Conservation (phyloP, 2,329 filamentous ascomycete species). For the Xylariaceae sp. region DNA sequence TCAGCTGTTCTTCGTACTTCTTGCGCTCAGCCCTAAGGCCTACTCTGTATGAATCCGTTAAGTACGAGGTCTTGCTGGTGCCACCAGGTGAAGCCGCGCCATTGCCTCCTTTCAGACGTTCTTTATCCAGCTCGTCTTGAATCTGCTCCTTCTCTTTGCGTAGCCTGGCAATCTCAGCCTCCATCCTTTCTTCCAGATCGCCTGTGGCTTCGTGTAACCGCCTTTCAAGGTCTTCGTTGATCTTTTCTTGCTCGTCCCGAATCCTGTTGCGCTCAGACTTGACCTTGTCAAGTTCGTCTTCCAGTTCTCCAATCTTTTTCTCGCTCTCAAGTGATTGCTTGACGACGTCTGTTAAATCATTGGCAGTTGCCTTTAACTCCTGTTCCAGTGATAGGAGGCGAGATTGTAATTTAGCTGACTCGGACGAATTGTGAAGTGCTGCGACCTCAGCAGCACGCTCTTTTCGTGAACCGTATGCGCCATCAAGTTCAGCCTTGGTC, state of each 20-base stretch:
- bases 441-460: slow-evolving; percentile 65
- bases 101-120: slow-evolving; percentile 37
- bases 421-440: slow-evolving; percentile 56
- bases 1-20: slow-evolving; percentile 45
- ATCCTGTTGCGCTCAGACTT: slow-evolving; percentile 36
- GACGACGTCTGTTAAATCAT: slow-evolving; percentile 42
- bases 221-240: slow-evolving; percentile 36
- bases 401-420: slow-evolving; percentile 35
- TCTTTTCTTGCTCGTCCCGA: slow-evolving; percentile 33
- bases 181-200: slow-evolving; percentile 35
- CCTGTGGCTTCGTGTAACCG: slow-evolving; percentile 34
- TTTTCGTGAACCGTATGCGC: slow-evolving; percentile 64
- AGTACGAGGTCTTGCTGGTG: slow-evolving; percentile 38
- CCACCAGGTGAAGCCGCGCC: slow-evolving; percentile 37
- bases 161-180: slow-evolving; percentile 34
- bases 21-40: slow-evolving; percentile 42
- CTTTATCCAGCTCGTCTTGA: slow-evolving; percentile 41
- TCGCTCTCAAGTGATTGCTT: slow-evolving; percentile 44
- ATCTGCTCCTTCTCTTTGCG: slow-evolving; percentile 42
- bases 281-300: slow-evolving; percentile 40
- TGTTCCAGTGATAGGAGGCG: slow-evolving; percentile 65
- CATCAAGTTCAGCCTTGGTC: slow-evolving; percentile 66
- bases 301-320: slow-evolving; percentile 42
- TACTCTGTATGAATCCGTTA: slow-evolving; percentile 42
- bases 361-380: slow-evolving; percentile 62